Conservation (phyloP, 1,139 yeast species). For the Eremothecium sinecaudum region DNA sequence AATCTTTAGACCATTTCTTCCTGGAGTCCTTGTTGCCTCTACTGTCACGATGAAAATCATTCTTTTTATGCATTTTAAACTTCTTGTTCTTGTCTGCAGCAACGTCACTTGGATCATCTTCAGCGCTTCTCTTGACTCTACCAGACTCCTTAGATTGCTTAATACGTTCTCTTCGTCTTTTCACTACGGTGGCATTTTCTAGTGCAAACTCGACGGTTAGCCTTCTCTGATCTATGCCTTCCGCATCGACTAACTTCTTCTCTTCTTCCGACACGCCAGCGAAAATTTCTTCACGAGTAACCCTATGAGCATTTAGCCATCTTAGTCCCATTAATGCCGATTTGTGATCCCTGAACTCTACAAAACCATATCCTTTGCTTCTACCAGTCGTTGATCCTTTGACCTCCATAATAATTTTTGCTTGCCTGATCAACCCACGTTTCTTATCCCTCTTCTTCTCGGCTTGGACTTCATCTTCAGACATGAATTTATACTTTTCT, state of each 20-base stretch:
- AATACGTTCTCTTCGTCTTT: conserved; percentile 73
- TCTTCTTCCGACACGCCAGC: conserved; percentile 70
- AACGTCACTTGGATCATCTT: conserved; percentile 10
- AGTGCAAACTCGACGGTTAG: conserved; percentile 92
- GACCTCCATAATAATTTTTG: conserved; percentile 85
- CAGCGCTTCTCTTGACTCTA: conserved; percentile 29
- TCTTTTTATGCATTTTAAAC: conserved; percentile 14
- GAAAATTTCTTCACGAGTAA: conserved; percentile 55
- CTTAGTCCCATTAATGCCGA: conserved; percentile 92
- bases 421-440: conserved; percentile 86
- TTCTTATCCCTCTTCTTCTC: conserved; percentile 53
- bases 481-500: conserved; percentile 43
- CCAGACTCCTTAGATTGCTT: conserved; percentile 38
- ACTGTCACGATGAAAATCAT: too few relatives aligned
- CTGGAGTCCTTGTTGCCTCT: neutral
- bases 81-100: conserved; percentile 30
- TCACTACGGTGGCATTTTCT: conserved; percentile 87
- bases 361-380: conserved; percentile 93
- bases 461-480: conserved; percentile 39
- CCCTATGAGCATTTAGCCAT: conserved; percentile 94
- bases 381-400: conserved; percentile 82
- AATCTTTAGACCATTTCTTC: too few relatives aligned
- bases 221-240: conserved; percentile 54
- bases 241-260: conserved; percentile 43
- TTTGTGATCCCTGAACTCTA: conserved; percentile 88